phyloP scores from a whole-genome alignment of 345 rosid species.

The Euphorbia pulcherrima region DNA sequence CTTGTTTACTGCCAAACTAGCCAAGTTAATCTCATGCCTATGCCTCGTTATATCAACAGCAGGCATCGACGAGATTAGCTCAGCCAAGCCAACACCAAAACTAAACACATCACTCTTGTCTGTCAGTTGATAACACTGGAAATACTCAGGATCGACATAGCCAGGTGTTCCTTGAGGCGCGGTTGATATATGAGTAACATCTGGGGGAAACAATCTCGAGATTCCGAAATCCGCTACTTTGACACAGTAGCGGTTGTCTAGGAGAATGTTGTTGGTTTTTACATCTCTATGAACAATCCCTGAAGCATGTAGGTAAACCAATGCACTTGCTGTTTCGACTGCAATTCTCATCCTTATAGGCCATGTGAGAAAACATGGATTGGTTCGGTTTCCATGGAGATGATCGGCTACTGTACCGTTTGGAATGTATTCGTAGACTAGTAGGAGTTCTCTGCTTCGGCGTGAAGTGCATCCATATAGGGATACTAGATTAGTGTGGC shows the following conservation, averaged over 20 bases:
- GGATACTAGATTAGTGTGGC: slow-evolving; percentile 13
- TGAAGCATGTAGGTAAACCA: slow-evolving; percentile 24
- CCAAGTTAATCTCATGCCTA: slow-evolving; percentile 14
- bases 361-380: slow-evolving; percentile 8
- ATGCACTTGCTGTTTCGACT: slow-evolving; percentile 18
- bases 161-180: slow-evolving; percentile 24
- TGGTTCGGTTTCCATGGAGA: slow-evolving; percentile 10
- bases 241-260: slow-evolving; percentile 19
- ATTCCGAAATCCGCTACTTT: slow-evolving; percentile 28
- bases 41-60: slow-evolving; percentile 23
- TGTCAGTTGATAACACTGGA: slow-evolving; percentile 18
- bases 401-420: slow-evolving; percentile 21
- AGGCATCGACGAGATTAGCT: slow-evolving; percentile 23
- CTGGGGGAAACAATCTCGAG: slow-evolving; percentile 17
- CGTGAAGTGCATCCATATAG: slow-evolving; percentile 18
- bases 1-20: slow-evolving; percentile 6
- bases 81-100: slow-evolving; percentile 20
- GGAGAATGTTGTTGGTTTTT: slow-evolving; percentile 24
- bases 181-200: slow-evolving; percentile 23
- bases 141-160: slow-evolving; percentile 24
- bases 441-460: slow-evolving; percentile 17
- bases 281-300: slow-evolving; percentile 21
- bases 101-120: slow-evolving; percentile 25
- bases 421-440: slow-evolving; percentile 22
- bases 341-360: slow-evolving; percentile 23